Conservation (phyloP, 345 rosid genomes). For the Brassica incana region DNA sequence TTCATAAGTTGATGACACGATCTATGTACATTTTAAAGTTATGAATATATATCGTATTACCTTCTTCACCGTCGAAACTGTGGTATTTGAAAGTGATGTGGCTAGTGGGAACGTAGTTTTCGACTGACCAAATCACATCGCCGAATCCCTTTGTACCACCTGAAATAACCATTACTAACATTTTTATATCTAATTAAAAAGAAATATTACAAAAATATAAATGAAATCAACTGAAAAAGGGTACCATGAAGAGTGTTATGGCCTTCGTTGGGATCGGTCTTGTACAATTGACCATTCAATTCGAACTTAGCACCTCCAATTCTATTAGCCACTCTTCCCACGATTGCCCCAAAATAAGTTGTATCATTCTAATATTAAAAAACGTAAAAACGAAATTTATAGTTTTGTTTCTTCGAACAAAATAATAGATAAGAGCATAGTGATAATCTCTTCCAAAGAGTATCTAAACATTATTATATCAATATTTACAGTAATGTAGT, state of each 20-base stretch:
- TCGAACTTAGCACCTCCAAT: conserved; percentile 61
- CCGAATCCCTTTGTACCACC: conserved; percentile 76
- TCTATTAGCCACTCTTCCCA: conserved; percentile 89
- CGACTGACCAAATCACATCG: conserved; percentile 66
- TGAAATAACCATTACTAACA: conserved; percentile 13
- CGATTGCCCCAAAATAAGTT: conserved; percentile 74
- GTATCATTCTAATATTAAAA: conserved; percentile 54
- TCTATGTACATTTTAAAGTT: not conserved
- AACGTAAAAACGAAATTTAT: too few relatives aligned
- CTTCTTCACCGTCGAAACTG: conserved; percentile 75
- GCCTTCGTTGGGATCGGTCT: conserved; percentile 65
- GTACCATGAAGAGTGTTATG: conserved; percentile 79
- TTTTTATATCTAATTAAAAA: not conserved
- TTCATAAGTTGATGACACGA: not conserved
- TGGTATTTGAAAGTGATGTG: conserved; percentile 59
- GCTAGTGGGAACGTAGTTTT: conserved; percentile 39
- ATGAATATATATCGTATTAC: conserved; percentile 22
- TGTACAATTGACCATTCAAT: conserved; percentile 58
- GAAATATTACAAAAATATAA: not conserved
- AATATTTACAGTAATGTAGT: too few relatives aligned
- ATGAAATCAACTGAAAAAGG: not conserved
- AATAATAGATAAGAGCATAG: too few relatives aligned
- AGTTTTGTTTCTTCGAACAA: too few relatives aligned
- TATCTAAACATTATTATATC: too few relatives aligned
- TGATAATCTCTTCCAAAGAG: too few relatives aligned